These are phyloP conservation scores for Porogramme epimiltina DNA, from an alignment of 1,284 basidiomycete species.

Conservation along the genomic window DNA sequence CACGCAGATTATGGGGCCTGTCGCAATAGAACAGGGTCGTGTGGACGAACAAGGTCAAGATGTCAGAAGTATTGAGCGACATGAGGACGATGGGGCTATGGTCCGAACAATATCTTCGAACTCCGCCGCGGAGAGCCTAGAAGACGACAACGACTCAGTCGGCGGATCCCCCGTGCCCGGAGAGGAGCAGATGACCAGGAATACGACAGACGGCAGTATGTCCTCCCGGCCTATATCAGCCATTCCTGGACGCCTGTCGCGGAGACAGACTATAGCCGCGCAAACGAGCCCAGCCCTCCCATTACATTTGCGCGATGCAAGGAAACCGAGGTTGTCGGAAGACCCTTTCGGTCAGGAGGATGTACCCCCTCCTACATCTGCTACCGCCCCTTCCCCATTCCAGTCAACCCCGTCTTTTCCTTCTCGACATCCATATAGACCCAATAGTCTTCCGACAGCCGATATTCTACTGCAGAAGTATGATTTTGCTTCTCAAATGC, in stretches of 20 bases:
- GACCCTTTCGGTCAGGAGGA: conserved; percentile 77
- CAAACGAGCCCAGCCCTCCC: conserved; percentile 74
- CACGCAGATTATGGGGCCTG: conserved; percentile 73
- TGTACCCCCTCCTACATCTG: conserved; percentile 39
- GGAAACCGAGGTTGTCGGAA: conserved; percentile 59
- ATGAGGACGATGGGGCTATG: conserved; percentile 40
- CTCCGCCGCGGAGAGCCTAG: conserved; percentile 28
- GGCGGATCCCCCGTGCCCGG: conserved; percentile 12
- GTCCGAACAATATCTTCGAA: conserved; percentile 17
- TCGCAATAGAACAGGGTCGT: conserved; percentile 90
- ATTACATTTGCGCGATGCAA: conserved; percentile 53
- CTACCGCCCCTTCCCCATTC: conserved; percentile 46
- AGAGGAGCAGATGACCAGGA: not conserved
- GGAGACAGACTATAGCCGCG: conserved; percentile 57
- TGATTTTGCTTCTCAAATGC: conserved; percentile 64
- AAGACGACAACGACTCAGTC: conserved; percentile 24
- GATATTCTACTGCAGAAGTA: conserved; percentile 68
- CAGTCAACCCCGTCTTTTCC: conserved; percentile 70
- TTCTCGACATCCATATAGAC: conserved; percentile 45
- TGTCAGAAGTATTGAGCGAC: conserved; percentile 49
- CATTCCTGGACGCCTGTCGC: conserved; percentile 27
- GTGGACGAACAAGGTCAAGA: conserved; percentile 55
- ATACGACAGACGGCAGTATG: not conserved
- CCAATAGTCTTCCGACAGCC: conserved; percentile 44
- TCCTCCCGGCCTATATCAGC: conserved; percentile 1